Evolutionary conservation across 768 basidiomycete species (phyloP).

Genomic region (Lentinula detonsa): DNA sequence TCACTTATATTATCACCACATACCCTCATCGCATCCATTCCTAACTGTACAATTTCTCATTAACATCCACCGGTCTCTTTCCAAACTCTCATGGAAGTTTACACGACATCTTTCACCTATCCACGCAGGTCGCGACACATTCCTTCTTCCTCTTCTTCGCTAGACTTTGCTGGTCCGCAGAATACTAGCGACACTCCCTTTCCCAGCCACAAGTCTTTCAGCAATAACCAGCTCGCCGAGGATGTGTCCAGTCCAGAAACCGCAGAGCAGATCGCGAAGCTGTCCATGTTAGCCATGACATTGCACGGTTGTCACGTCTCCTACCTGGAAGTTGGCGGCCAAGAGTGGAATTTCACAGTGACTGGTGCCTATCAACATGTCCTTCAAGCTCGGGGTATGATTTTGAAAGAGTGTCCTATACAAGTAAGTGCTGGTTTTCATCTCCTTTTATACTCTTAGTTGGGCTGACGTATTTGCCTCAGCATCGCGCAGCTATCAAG

Average conservation of each 20-base stretch:
- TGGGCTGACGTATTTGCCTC: constrained; percentile 12
- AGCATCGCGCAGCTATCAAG: constrained; percentile 85
- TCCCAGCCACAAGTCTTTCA: constrained; percentile 24
- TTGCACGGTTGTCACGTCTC: constrained; percentile 81
- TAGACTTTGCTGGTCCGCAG: constrained; percentile 48
- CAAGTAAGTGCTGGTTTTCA: constrained; percentile 42
- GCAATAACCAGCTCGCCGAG: constrained; percentile 19
- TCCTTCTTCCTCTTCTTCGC: constrained; percentile 56
- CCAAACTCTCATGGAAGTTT: constrained; percentile 71
- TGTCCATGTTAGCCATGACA: constrained; percentile 74
- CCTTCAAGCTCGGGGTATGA: constrained; percentile 82
- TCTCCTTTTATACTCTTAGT: constrained; percentile 6
- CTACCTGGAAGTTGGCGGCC: constrained; percentile 68
- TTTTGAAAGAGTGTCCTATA: constrained; percentile 85
- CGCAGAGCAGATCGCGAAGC: constrained; percentile 23
- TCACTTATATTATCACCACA: constrained; percentile 23
- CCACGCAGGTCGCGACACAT: constrained; percentile 69
- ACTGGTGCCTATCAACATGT: constrained; percentile 92
- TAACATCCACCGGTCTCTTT: constrained; percentile 14
- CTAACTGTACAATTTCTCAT: constrained; percentile 16
- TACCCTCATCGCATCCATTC: constrained; percentile 25
- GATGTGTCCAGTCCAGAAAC: constrained; percentile 12
- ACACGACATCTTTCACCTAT: constrained; percentile 91
- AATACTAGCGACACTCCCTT: constrained; percentile 34
- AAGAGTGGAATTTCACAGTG: constrained; percentile 85